Percentiles rank a stretch among this genome's conserved stretches.
phyloP scores from a whole-genome alignment of 1,284 basidiomycete genomes.

The Paramarasmius palmivorus region DNA sequence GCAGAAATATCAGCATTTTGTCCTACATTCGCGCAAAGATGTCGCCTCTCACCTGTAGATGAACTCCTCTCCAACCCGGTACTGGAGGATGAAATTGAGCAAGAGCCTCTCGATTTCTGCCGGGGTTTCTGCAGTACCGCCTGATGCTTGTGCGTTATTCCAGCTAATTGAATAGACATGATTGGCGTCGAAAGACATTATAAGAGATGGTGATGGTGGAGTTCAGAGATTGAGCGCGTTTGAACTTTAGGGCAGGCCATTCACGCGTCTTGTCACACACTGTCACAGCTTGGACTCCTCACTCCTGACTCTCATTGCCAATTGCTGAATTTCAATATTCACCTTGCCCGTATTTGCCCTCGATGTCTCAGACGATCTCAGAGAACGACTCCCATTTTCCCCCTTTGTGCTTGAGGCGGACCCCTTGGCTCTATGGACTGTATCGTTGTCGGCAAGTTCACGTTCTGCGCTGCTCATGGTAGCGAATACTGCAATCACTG shows the following conservation, averaged over 20 bases:
- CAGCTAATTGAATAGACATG: slow-evolving; percentile 80
- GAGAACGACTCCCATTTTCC: too few species aligned
- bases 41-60: slow-evolving; percentile 66
- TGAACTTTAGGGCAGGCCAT: slow-evolving; percentile 2
- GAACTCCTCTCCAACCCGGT: slow-evolving; percentile 87
- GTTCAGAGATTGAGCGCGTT: background rate
- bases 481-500: slow-evolving; percentile 31
- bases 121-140: slow-evolving; percentile 67
- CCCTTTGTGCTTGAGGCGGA: background rate
- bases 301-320: too few species aligned
- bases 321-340: background rate
- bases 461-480: slow-evolving; percentile 34
- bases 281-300: background rate
- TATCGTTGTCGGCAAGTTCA: slow-evolving; percentile 19
- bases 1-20: slow-evolving; percentile 14
- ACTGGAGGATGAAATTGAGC: slow-evolving; percentile 84
- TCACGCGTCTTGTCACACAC: background rate
- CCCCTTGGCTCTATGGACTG: background rate
- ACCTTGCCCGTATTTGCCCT: too few species aligned
- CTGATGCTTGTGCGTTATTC: slow-evolving; percentile 60
- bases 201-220: slow-evolving; percentile 6
- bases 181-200: slow-evolving; percentile 74
- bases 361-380: background rate
- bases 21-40: background rate
- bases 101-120: slow-evolving; percentile 81